Conservation (phyloP, 192 early-diverging fungal genomes). For the Mortierella antarctica region DNA sequence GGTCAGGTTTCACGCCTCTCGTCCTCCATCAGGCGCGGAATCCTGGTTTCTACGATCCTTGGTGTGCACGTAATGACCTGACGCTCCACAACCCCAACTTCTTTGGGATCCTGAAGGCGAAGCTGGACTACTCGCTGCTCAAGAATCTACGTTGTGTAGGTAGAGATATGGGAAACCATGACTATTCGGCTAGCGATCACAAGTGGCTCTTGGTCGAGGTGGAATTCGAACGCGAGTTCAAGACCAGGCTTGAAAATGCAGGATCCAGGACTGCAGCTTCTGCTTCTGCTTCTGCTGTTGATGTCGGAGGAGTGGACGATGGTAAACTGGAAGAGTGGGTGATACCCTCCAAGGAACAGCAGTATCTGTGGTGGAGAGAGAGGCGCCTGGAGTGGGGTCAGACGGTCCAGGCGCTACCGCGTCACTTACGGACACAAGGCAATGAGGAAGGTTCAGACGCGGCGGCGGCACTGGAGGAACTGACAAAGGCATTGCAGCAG, state of each 20-base stretch:
- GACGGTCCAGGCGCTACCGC: constrained; percentile 10
- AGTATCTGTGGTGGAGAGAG: constrained; percentile 50
- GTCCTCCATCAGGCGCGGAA: constrained; percentile 67
- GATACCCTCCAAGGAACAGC: constrained; percentile 45
- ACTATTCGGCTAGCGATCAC: constrained; percentile 77
- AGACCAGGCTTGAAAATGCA: background rate
- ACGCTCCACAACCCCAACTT: constrained; percentile 74
- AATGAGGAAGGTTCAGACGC: background rate
- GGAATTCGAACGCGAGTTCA: constrained; percentile 46
- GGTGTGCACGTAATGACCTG: constrained; percentile 65
- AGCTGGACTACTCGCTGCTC: constrained; percentile 80
- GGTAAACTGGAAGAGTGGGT: background rate
- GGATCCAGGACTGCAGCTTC: background rate
- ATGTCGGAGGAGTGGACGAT: background rate
- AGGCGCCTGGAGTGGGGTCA: constrained; percentile 35
- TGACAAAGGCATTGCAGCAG: background rate
- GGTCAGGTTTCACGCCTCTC: constrained; percentile 58
- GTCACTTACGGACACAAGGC: background rate
- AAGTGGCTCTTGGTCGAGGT: constrained; percentile 73
- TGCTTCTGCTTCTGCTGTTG: too few species aligned
- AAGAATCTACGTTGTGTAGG: constrained; percentile 62
- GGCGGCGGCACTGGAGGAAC: too few species aligned
- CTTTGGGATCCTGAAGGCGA: constrained; percentile 73
- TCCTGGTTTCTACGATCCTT: constrained; percentile 83
- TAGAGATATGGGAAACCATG: constrained; percentile 69